phyloP scores from a whole-genome alignment of 495 filamentous ascomycete species.

The Talaromyces trachyspermus region DNA sequence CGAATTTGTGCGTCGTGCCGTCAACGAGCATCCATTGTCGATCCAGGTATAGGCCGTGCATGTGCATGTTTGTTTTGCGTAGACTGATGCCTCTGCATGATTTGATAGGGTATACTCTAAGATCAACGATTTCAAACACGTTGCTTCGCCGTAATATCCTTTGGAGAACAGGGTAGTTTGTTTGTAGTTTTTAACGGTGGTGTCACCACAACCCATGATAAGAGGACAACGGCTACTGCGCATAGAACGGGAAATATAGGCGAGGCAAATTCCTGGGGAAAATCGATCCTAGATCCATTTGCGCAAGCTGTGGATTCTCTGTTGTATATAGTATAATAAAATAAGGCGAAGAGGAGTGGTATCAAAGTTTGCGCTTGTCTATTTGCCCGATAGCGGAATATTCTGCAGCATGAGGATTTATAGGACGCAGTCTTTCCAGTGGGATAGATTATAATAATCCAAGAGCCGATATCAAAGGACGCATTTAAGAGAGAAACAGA shows the following conservation, averaged over 20 bases:
- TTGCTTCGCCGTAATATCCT: background rate
- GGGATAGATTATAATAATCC: too few relatives aligned
- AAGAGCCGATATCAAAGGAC: too few relatives aligned
- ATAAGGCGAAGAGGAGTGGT: too few relatives aligned
- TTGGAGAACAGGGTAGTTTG: too few relatives aligned
- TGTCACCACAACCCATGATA: background rate
- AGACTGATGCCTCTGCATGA: constrained; percentile 77
- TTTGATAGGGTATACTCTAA: constrained; percentile 87
- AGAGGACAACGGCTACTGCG: background rate
- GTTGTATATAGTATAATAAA: too few relatives aligned
- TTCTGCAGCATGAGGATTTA: too few relatives aligned
- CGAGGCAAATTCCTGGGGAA: background rate
- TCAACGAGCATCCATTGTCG: constrained; percentile 49
- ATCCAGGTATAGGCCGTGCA: constrained; percentile 74
- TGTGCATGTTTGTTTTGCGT: constrained; percentile 51
- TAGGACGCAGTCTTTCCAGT: too few relatives aligned
- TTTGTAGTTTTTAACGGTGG: too few relatives aligned
- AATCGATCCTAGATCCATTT: background rate
- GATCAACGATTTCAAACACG: constrained; percentile 26
- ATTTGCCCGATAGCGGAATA: too few relatives aligned
- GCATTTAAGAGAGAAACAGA: too few relatives aligned
- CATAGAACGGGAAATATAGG: background rate
- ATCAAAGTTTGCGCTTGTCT: too few relatives aligned
- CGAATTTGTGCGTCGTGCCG: constrained; percentile 25
- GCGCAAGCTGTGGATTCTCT: too few relatives aligned